Conservation (phyloP, 768 basidiomycete species). For the Ephemerocybe angulata region DNA sequence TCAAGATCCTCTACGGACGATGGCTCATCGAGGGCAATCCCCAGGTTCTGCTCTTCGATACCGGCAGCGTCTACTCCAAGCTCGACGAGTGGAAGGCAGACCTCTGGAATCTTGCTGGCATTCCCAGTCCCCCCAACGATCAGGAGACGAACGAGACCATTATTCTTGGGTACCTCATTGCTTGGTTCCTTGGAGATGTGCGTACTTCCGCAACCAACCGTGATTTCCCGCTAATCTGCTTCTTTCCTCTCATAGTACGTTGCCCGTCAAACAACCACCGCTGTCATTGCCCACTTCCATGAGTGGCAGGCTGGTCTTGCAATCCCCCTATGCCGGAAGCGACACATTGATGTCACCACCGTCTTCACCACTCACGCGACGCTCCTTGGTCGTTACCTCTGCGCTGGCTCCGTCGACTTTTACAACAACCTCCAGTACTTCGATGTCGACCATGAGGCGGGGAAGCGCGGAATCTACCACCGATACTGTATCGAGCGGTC, state of each 20-base stretch:
- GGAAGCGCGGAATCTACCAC: conserved; percentile 98
- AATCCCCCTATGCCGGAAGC: conserved; percentile 90
- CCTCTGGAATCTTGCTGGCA: conserved; percentile 97
- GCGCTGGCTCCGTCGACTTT: conserved; percentile 96
- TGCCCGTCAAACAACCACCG: conserved; percentile 71
- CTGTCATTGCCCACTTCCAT: conserved; percentile 97
- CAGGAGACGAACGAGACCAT: conserved; percentile 98
- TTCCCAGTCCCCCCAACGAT: conserved; percentile 94
- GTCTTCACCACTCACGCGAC: conserved; percentile 99
- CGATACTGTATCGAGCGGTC: conserved; percentile 96
- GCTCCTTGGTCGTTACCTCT: conserved; percentile 95
- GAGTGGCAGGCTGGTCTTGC: conserved; percentile 99
- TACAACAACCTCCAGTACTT: conserved; percentile 99
- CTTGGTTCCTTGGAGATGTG: conserved; percentile 99
- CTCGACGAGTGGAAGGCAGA: conserved; percentile 99
- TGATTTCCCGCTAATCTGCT: conserved; percentile 2
- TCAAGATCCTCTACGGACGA: conserved; percentile 91
- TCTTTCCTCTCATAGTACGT: conserved; percentile 55
- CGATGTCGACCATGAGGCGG: conserved; percentile 98
- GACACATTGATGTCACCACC: conserved; percentile 97
- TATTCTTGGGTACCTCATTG: conserved; percentile 94
- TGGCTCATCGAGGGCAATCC: conserved; percentile 99
- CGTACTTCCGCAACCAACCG: conserved; percentile 23
- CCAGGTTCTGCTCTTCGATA: conserved; percentile 93
- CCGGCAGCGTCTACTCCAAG: conserved; percentile 77